Evolutionary conservation across 2,329 filamentous ascomycete species (phyloP).

Genomic region (Trichoderma cornu-damae): DNA sequence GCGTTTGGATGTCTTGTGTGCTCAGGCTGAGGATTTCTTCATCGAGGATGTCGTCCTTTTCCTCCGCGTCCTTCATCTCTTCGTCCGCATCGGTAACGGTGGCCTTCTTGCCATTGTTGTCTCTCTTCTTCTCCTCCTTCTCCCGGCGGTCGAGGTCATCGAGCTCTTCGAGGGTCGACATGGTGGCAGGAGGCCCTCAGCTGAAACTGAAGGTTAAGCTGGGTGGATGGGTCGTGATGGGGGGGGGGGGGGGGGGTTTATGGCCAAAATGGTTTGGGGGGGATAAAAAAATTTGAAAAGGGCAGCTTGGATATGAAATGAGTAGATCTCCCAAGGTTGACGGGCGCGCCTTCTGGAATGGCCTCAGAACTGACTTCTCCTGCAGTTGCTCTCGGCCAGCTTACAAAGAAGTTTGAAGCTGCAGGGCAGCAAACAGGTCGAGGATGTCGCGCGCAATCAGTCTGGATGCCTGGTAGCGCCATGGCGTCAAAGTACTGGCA

Average conservation of each 20-base stretch:
- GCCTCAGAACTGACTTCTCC: slow-evolving; percentile 4
- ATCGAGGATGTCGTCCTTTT: slow-evolving; percentile 79
- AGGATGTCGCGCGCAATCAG: slow-evolving; percentile 21
- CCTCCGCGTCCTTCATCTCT: slow-evolving; percentile 84
- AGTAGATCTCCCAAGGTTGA: background rate
- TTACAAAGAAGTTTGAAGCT: slow-evolving; percentile 18
- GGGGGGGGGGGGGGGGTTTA: no score
- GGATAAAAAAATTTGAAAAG: background rate
- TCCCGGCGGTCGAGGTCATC: slow-evolving; percentile 79
- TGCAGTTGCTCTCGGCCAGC: slow-evolving; percentile 14
- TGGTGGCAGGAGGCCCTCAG: slow-evolving; percentile 36
- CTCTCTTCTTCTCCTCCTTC: slow-evolving; percentile 59
- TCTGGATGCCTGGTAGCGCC: slow-evolving; percentile 18
- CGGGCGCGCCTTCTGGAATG: slow-evolving; percentile 6
- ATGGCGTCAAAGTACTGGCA: background rate
- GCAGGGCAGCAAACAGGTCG: slow-evolving; percentile 18
- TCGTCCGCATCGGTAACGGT: slow-evolving; percentile 49
- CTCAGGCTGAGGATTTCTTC: slow-evolving; percentile 88
- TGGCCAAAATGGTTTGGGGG: background rate
- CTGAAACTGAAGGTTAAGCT: slow-evolving; percentile 2
- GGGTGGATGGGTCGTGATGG: background rate
- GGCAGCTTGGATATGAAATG: background rate
- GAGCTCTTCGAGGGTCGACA: slow-evolving; percentile 90
- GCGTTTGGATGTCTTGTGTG: slow-evolving; percentile 90
- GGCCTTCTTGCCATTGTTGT: slow-evolving; percentile 39